Conservation (phyloP, 2,329 filamentous ascomycete species). For the Cordyceps cicadae region DNA sequence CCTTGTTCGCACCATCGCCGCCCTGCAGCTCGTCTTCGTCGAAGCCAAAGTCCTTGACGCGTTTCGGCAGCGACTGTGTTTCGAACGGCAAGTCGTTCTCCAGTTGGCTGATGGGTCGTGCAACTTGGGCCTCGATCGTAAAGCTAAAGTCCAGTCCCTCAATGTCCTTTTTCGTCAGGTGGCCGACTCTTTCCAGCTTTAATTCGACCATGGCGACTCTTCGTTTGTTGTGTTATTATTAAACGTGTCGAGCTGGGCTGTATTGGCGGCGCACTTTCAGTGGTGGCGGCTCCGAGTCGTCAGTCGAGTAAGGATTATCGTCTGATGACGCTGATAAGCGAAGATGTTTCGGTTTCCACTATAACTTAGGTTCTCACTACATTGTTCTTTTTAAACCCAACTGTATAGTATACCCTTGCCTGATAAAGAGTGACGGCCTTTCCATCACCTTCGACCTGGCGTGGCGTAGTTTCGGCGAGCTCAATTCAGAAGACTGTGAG, state of each 20-base stretch:
- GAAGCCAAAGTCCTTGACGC: slow-evolving; percentile 10
- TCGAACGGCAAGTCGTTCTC: slow-evolving; percentile 4
- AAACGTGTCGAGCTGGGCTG: neutral
- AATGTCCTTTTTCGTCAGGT: slow-evolving; percentile 10
- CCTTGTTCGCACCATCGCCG: slow-evolving; percentile 2
- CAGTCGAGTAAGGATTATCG: neutral
- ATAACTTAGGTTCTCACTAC: too few species aligned
- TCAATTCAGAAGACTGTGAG: neutral
- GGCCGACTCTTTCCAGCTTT: slow-evolving; percentile 7
- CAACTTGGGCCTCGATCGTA: slow-evolving; percentile 11
- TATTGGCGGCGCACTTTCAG: neutral
- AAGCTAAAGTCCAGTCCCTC: slow-evolving; percentile 14
- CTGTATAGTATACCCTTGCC: neutral
- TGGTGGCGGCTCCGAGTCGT: too few species aligned
- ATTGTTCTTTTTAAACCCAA: too few species aligned
- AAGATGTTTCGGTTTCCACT: too few species aligned
- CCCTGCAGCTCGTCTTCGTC: slow-evolving; percentile 1
- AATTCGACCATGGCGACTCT: neutral
- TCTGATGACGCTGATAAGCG: too few species aligned
- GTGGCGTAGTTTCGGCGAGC: neutral
- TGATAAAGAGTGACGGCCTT: neutral
- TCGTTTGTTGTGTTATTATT: too few species aligned
- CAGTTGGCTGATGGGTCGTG: slow-evolving; percentile 13
- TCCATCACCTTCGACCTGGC: neutral
- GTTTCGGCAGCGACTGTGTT: neutral